Evolutionary conservation across 192 early-diverging fungal species (phyloP), one percentile per base, ranked within the genome.

Genomic region (Mortierella hygrophila): DNA sequence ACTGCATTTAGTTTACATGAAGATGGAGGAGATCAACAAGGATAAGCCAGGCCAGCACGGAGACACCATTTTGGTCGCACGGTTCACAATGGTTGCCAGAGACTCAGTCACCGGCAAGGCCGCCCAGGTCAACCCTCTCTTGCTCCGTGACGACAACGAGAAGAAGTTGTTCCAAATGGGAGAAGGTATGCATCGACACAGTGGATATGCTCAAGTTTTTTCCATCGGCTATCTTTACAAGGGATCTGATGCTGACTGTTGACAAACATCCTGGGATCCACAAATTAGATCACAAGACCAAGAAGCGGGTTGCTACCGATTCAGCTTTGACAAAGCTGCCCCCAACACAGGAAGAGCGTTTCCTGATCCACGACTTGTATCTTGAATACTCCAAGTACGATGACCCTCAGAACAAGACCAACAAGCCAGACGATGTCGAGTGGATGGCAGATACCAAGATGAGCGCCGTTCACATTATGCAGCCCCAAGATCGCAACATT

Each of bases 51-150:
- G 70, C 4, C 20, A 68, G n/a, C 44, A 83, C 65, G 76, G 76
- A 26, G 71, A 94, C 68, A 90, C 92, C 16, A 93, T 96, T 76
- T 89, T 97, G n/a, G 88, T 91, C 9, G 95, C 97, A n/a, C 94
- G 95, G 75, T 97, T 98, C 82, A 96, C 95, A 3, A 98, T 98
- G 97, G 97, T 96, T 52, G 94, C 94, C 21, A 90, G 93, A 46
- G 93, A 97, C 80, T 90, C 94, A 23, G 74, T 88, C 49, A 95
- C 94, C 1, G 90, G 89, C 52, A 95, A 94, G 79, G 82, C 95
- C 15, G 91, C 89, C 20, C 89, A 91, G 68, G 92, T 97, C 20
- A 94, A 94, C 78, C 94, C 94, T 54, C 88, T 98, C 46, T 80
- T 88, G 21, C 85, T 97, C 71, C 93, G 94, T 40, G 94, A 93